Conservation (phyloP, 306 rosid genomes). For the Inga oerstediana region DNA sequence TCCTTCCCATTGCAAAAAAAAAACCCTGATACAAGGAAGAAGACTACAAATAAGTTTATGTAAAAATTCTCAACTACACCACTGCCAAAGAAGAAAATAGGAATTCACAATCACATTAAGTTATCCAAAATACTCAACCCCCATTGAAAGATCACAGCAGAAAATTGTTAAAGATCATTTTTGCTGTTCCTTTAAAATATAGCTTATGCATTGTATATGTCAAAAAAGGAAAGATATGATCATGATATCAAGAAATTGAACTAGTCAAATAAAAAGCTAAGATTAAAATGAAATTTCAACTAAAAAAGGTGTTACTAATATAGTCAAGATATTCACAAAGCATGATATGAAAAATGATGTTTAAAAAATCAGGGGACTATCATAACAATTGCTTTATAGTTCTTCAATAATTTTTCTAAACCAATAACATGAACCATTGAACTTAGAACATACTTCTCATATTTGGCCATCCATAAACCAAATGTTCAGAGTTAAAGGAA, state of each 20-base stretch:
- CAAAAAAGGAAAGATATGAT: background rate
- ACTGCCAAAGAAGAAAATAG: background rate
- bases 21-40: background rate
- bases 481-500: background rate
- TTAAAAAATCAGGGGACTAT: background rate
- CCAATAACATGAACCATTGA: background rate
- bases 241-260: background rate
- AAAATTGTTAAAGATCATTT: background rate
- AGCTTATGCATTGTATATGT: background rate
- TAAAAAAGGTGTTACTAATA: background rate
- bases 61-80: background rate
- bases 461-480: background rate
- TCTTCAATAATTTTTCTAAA: background rate
- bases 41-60: background rate
- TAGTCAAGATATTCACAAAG: background rate
- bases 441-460: background rate
- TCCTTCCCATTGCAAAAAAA: slow-evolving; percentile 22
- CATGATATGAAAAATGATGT: background rate
- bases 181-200: background rate
- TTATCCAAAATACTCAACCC: background rate
- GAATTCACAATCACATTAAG: background rate
- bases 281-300: background rate
- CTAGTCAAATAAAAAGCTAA: background rate
- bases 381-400: background rate
- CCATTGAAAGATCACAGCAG: background rate